Evolutionary conservation across 1,139 yeast species (phyloP).

Genomic region (Dujonia santamariae): DNA sequence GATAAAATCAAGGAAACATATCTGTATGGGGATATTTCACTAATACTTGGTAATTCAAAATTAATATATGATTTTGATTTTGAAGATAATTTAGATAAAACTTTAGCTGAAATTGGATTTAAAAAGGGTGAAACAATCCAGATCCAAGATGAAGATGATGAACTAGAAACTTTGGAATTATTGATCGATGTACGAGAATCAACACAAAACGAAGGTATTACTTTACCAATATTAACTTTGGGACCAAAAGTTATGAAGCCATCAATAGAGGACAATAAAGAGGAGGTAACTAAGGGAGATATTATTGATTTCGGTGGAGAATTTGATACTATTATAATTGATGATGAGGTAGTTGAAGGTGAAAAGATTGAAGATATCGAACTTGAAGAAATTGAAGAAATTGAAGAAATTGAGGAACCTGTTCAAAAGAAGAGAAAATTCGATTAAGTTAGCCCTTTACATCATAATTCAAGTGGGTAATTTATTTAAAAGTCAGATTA

Average conservation of each 20-base stretch:
- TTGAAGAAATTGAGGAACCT: slow-evolving; percentile 6
- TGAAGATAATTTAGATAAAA: slow-evolving; percentile 65
- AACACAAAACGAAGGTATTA: no score
- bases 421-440: slow-evolving; percentile 7
- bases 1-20: slow-evolving; percentile 44
- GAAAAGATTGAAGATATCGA: background rate
- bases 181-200: slow-evolving; percentile 47
- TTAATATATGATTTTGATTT: slow-evolving; percentile 84
- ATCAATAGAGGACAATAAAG: slow-evolving; percentile 13
- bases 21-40: slow-evolving; percentile 64
- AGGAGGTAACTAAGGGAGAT: slow-evolving; percentile 15
- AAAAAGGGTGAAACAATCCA: slow-evolving; percentile 57
- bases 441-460: no score
- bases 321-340: slow-evolving; percentile 8
- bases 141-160: slow-evolving; percentile 76
- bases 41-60: slow-evolving; percentile 56
- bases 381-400: background rate
- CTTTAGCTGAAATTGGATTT: slow-evolving; percentile 56
- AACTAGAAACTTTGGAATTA: slow-evolving; percentile 66
- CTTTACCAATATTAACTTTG: slow-evolving; percentile 24
- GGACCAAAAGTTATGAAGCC: slow-evolving; percentile 14
- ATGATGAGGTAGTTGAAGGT: slow-evolving; percentile 7
- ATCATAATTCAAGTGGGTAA: no score
- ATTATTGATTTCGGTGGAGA: slow-evolving; percentile 5
- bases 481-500: no score